Base-by-base conservation (phyloP, 2,329 filamentous ascomycete species). In the Coleophoma crateriformis region DNA sequence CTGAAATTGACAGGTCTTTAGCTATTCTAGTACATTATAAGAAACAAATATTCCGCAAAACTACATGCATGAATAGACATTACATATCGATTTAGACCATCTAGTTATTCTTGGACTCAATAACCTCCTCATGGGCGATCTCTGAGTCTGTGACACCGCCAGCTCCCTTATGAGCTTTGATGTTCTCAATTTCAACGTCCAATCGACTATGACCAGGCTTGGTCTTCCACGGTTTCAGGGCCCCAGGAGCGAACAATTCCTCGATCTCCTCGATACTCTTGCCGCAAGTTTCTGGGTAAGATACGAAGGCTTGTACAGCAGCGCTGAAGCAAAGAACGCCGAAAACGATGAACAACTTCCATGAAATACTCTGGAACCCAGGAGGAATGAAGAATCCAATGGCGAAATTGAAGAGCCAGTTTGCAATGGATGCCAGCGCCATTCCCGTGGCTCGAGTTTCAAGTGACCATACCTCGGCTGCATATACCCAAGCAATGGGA, bases 401-500 rank as follows among this genome's bases (percentile, higher is more conserved):
- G 0, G 79, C 79, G 59, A 82, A 82, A 64, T 82, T 83, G 69
- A 82, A 79, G 6, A 79, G 56, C 73, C 73, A 74, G 58, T 81
- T 82, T 13, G 73, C 72, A 15, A 78, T 69, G 2, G 78, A 75
- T 0, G 79, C 71, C 39, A 84, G 67, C 19, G 75, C 74, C 71
- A 84, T 82, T 17, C 79, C 80, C 2, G 72, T 77, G 3, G 79
- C 80, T 33, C 81, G 75, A 0, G 78, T 81, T 51, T 79, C 77
- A 2, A 84, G 70, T 0, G 78, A 80, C 76, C 78, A 84, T 2
- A 84, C 77, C 64, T 87, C 83, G 14, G 80, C 78, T 0, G 79
- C 77, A 57, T 87, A 86, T 41, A 85, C 75, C 82, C 82, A 85
- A 48, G 76, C 79, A 3, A 83, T 77, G 1, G 81, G 81, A 0